Evolutionary conservation across 2,329 filamentous ascomycete genomes (phyloP).

Genomic region (Cadophora sp.): DNA sequence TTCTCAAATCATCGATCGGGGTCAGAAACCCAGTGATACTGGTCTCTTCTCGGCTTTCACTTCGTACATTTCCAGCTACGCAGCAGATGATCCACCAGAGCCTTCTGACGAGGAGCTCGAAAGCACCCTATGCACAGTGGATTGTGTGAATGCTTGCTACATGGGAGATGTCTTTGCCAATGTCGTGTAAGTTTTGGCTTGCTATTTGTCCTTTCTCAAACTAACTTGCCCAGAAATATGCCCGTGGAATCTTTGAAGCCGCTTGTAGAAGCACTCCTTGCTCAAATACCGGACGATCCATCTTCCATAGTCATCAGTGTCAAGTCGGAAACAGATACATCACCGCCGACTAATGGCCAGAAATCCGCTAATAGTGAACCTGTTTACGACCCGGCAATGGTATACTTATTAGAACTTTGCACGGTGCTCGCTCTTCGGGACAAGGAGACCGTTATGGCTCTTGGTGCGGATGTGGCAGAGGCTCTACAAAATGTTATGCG

Average conservation of each 20-base stretch:
- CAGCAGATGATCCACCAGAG: slow-evolving; percentile 95
- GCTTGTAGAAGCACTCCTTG: slow-evolving; percentile 76
- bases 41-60: slow-evolving; percentile 94
- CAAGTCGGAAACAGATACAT: slow-evolving; percentile 79
- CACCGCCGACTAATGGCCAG: slow-evolving; percentile 65
- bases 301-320: slow-evolving; percentile 84
- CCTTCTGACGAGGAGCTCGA: slow-evolving; percentile 97
- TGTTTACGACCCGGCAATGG: slow-evolving; percentile 82
- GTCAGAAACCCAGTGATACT: slow-evolving; percentile 76
- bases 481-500: slow-evolving; percentile 82
- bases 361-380: slow-evolving; percentile 62
- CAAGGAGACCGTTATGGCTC: slow-evolving; percentile 69
- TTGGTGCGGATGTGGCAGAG: slow-evolving; percentile 83
- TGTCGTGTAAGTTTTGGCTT: slow-evolving; percentile 66
- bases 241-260: slow-evolving; percentile 63
- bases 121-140: slow-evolving; percentile 91
- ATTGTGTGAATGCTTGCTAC: slow-evolving; percentile 90
- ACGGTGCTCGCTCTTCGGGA: slow-evolving; percentile 83
- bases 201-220: not conserved
- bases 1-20: slow-evolving; percentile 91
- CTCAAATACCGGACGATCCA: slow-evolving; percentile 86
- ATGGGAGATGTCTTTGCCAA: slow-evolving; percentile 84
- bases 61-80: slow-evolving; percentile 98
- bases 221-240: slow-evolving; percentile 58
- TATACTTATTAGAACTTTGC: slow-evolving; percentile 91